Evolutionary conservation across 2,329 filamentous ascomycete genomes (phyloP).

Genomic region (Lasiodiplodia hormozganensis): DNA sequence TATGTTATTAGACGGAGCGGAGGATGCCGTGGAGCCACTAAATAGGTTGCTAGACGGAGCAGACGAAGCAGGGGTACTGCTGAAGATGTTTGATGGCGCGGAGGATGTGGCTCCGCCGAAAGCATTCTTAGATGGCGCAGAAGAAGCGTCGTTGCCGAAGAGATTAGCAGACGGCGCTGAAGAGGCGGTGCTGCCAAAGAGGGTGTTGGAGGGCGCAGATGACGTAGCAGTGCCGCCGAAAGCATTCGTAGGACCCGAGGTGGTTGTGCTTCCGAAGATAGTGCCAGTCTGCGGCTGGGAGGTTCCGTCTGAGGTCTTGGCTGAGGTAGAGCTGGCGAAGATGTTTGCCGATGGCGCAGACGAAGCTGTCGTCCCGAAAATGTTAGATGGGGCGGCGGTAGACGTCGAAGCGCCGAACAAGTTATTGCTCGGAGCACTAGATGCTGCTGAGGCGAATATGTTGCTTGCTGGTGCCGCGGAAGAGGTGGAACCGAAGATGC

Average conservation of each 20-base stretch:
- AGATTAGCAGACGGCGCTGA: background rate
- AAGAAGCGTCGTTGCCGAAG: background rate
- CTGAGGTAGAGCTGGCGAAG: background rate
- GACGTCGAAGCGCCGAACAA: background rate
- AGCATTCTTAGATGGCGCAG: background rate
- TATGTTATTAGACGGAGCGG: background rate
- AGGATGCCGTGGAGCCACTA: background rate
- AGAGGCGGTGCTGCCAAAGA: background rate
- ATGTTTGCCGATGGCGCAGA: conserved; percentile 8
- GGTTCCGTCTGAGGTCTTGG: background rate
- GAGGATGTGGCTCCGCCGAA: background rate
- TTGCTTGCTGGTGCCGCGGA: conserved; percentile 13
- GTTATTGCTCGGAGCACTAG: background rate
- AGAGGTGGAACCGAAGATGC: conserved; percentile 3
- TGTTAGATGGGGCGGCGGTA: background rate
- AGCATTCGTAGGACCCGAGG: background rate
- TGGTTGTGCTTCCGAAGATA: background rate
- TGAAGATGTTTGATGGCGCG: background rate
- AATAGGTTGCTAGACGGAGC: conserved; percentile 23
- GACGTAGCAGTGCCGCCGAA: background rate
- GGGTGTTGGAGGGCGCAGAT: background rate
- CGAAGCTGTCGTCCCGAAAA: background rate
- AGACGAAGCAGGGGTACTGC: background rate
- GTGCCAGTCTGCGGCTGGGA: background rate
- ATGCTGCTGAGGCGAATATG: background rate